Base-by-base conservation (phyloP, 805 yeast genomes). In the Candida boidinii region DNA sequence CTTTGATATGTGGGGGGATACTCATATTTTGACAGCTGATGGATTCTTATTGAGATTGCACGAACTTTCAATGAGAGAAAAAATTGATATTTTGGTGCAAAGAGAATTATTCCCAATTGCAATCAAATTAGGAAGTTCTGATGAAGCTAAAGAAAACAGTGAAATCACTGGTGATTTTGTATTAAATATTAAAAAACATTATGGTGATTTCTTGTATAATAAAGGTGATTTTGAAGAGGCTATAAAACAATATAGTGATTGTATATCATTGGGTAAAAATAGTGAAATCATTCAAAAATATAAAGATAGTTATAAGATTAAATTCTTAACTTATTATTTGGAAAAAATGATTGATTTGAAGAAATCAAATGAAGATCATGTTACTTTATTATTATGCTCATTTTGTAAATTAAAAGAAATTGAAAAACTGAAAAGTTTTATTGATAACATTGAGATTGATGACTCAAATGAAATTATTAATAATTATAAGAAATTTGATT, bases 201-300 rank as follows among this genome's bases (percentile, higher is more conserved):
- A 76, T 48, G 98, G 85, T 5, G 88, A 85, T 40, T 72, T 64
- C 48, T 64, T 85, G 2, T 88, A 79, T 46, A 68, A 68, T 1
- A 76, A 72, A 42, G 81, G 73, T 23, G 80, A 79, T 29, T 70
- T 60, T 26, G 73, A 72, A 3, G 85, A 73, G 7, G 83, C 97
- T 0, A 73, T 86, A 41, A 65, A 69, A n/a, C 79, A 82, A 41
- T 92, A 79, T 46, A 68, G 81, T n/a, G 68, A 62, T 17, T 50
- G 62, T 33, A 49, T 60, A 16, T 39, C 50, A 1, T 41, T 68
- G 3, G 76, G 76, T 0, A 74, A 76, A 33, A 72, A 87, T 2
- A 82, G 90, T 51, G 83, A 78, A 37, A 74, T 87, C 3, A 83
- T 90, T 14, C 72, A 84, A 27, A 79, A 79, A 45, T 85, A 79